Evolutionary conservation across 1,284 basidiomycete genomes (phyloP).

Genomic region (Ganoderma resinaceum): DNA sequence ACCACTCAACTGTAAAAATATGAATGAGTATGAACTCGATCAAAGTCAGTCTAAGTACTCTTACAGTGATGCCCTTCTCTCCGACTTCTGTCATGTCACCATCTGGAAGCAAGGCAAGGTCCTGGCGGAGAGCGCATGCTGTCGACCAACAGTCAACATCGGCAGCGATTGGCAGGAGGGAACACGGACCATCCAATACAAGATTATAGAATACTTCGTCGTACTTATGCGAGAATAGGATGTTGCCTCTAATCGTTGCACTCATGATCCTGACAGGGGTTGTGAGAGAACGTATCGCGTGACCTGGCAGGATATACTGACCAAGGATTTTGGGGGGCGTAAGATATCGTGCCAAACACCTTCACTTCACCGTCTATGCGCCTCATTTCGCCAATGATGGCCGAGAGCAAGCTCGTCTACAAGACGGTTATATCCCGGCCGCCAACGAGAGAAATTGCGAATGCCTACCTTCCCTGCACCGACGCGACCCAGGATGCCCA

Average conservation of each 20-base stretch:
- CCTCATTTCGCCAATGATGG: conserved; percentile 90
- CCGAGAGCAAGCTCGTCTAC: conserved; percentile 75
- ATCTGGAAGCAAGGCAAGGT: conserved; percentile 76
- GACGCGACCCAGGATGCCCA: conserved; percentile 89
- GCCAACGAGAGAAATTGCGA: conserved; percentile 27
- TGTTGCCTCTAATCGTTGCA: conserved; percentile 87
- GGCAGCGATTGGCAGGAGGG: neutral
- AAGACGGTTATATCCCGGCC: neutral
- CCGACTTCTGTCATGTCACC: conserved; percentile 84
- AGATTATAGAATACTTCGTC: conserved; percentile 80
- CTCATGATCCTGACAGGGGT: conserved; percentile 72
- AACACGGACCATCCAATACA: conserved; percentile 70
- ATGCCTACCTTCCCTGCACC: conserved; percentile 86
- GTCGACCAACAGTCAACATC: neutral
- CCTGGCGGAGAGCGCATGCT: conserved; percentile 89
- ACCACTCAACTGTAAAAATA: conserved; percentile 52
- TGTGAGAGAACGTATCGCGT: neutral
- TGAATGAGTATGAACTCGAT: neutral
- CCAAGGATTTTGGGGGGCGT: conserved; percentile 93
- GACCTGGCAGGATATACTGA: conserved; percentile 38
- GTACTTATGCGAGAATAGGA: conserved; percentile 89
- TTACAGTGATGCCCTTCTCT: conserved; percentile 65
- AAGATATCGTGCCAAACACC: conserved; percentile 82
- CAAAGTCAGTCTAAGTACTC: neutral
- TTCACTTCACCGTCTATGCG: conserved; percentile 77